Conservation (phyloP, 2,329 filamentous ascomycete genomes). For the Aspergillus thermomutatus region DNA sequence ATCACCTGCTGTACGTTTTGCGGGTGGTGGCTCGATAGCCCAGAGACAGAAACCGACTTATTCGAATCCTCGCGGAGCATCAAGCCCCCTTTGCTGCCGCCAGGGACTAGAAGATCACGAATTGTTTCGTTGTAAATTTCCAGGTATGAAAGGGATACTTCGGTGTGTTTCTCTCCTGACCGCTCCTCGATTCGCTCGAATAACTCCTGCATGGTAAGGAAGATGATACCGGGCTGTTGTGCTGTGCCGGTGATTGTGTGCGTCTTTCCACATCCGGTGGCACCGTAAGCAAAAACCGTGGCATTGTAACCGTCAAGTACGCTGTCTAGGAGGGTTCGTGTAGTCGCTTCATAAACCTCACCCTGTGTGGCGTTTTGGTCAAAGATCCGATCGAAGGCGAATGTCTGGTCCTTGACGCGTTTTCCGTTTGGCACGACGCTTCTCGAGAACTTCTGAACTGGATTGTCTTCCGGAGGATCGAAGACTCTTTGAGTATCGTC, state of each 20-base stretch:
- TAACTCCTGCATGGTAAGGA: conserved; percentile 97
- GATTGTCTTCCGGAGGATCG: conserved; percentile 92
- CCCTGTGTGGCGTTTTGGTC: conserved; percentile 90
- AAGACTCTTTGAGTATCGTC: conserved; percentile 65
- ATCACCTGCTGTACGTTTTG: conserved; percentile 93
- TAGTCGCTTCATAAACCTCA: conserved; percentile 94
- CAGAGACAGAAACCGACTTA: conserved; percentile 85
- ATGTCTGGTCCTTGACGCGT: conserved; percentile 94
- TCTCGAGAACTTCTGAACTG: conserved; percentile 80
- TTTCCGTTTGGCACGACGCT: conserved; percentile 81
- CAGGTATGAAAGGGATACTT: conserved; percentile 88
- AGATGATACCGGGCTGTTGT: conserved; percentile 94
- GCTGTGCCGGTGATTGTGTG: conserved; percentile 94
- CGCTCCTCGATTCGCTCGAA: conserved; percentile 94
- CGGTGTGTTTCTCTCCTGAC: conserved; percentile 80
- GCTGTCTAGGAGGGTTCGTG: conserved; percentile 83
- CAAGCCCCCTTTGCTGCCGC: conserved; percentile 75
- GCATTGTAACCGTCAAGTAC: conserved; percentile 98
- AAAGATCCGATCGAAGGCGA: conserved; percentile 94
- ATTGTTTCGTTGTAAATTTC: conserved; percentile 99
- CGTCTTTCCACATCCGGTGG: conserved; percentile 96
- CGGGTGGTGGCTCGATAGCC: conserved; percentile 86
- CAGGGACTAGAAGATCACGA: conserved; percentile 84
- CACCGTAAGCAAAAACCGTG: conserved; percentile 96
- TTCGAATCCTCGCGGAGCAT: conserved; percentile 95